Evolutionary conservation across 2,329 filamentous ascomycete species (phyloP), one percentile per base, ranked within the genome.

Genomic region (Tolypocladium tundrense): DNA sequence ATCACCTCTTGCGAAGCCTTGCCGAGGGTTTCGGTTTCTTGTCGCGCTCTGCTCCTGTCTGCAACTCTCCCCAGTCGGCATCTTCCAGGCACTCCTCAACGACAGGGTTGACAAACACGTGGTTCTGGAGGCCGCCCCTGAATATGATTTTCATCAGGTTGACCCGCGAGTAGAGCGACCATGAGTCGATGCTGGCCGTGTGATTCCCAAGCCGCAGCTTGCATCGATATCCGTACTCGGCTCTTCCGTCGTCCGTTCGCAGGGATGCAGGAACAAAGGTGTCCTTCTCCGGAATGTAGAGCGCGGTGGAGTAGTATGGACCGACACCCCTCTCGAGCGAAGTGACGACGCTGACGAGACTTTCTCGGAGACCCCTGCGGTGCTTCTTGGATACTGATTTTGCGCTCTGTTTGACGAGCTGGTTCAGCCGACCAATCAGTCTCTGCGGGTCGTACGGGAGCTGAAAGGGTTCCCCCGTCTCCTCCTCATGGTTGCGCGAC

Each of bases 241-340:
- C 69, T 4, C 75, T 71, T 10, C 75, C 74, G 40, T 77, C 73
- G 4, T 73, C 72, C 42, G 75, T 77, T 6, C 69, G 66, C 59
- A 73, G 74, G 4, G 68, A 69, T 4, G 73, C 70, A 24, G 73
- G 73, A 0, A 73, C 75, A 58, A 79, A 72, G 1, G 75, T 74
- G 58, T 78, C 76, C 43, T 69, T 70, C 31, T 71, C 71, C 7
- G 71, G 71, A 58, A 72, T 41, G 66, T 70, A 66, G 63, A 73
- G 57, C 1, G 80, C 78, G 1, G 76, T 80, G 8, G 80, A 81
- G 64, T 82, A 84, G 40, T 75, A 78, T 0, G 81, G 81, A 0
- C 81, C 81, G 45, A 79, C 78, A 45, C 79, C 77, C 3, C 75
- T 74, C 65, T 83, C 79, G 2, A 83, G 72, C 1, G 80, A 83